Evolutionary conservation across 164 flowering plant species (phyloP).

Genomic region (Chloranthus sessilifolius): DNA sequence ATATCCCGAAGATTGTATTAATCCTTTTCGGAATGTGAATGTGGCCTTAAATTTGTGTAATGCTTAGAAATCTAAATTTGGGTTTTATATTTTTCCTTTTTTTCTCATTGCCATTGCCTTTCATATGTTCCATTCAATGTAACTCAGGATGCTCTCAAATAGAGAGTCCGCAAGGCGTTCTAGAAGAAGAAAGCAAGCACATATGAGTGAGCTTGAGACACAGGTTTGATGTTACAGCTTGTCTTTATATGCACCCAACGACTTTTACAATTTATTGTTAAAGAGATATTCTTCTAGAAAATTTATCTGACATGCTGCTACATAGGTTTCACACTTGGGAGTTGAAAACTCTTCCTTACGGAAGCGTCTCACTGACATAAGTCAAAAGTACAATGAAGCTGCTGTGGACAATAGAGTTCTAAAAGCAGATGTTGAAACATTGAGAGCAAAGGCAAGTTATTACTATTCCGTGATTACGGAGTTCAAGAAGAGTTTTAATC

Average conservation of each 20-base stretch:
- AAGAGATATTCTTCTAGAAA: constrained; percentile 1
- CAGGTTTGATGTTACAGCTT: constrained; percentile 44
- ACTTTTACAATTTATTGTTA: neutral
- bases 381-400: constrained; percentile 79
- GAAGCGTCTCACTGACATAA: constrained; percentile 68
- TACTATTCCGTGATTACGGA: too few relatives aligned
- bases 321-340: constrained; percentile 65
- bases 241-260: neutral
- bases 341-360: constrained; percentile 68
- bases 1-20: too few relatives aligned
- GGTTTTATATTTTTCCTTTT: neutral
- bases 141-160: constrained; percentile 83
- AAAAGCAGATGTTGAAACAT: constrained; percentile 96
- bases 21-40: too few relatives aligned
- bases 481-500: too few relatives aligned
- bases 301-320: constrained; percentile 7
- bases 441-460: constrained; percentile 86
- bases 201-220: constrained; percentile 79
- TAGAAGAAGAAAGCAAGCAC: constrained; percentile 90
- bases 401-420: constrained; percentile 93
- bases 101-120: too few relatives aligned
- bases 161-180: constrained; percentile 92
- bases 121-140: too few relatives aligned
- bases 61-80: too few relatives aligned
- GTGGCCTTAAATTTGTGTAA: too few relatives aligned